Conservation (phyloP, 441 rosid genomes). For the Raphanus hybrid region DNA sequence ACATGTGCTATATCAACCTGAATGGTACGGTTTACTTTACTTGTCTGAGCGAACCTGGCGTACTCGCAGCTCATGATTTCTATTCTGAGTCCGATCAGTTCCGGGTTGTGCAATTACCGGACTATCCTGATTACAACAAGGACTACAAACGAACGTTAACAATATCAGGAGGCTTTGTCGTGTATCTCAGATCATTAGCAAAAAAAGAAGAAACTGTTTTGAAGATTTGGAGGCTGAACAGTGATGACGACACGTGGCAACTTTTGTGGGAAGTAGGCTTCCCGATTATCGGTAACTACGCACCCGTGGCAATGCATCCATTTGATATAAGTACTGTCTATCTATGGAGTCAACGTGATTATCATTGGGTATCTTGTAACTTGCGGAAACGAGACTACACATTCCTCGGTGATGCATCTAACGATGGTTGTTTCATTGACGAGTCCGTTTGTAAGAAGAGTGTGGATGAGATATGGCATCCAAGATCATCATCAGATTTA, state of each 20-base stretch:
- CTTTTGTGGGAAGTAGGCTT: not conserved
- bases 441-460: not conserved
- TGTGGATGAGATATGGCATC: not conserved
- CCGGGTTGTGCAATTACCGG: too few relatives aligned
- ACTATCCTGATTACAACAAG: too few relatives aligned
- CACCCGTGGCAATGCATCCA: slow-evolving; percentile 22
- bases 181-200: not conserved
- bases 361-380: not conserved
- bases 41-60: not conserved
- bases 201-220: not conserved
- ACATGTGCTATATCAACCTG: not conserved
- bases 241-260: not conserved
- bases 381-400: not conserved
- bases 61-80: not conserved
- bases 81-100: not conserved
- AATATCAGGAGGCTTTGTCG: not conserved
- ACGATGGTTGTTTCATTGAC: not conserved
- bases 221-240: slow-evolving; percentile 19
- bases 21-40: not conserved
- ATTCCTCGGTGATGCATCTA: not conserved
- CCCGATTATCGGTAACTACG: not conserved
- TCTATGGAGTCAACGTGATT: slow-evolving; percentile 5
- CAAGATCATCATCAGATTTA: not conserved
- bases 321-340: not conserved
- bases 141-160: not conserved